Conservation (phyloP, 257 asterid species). For the Lantana camara region DNA sequence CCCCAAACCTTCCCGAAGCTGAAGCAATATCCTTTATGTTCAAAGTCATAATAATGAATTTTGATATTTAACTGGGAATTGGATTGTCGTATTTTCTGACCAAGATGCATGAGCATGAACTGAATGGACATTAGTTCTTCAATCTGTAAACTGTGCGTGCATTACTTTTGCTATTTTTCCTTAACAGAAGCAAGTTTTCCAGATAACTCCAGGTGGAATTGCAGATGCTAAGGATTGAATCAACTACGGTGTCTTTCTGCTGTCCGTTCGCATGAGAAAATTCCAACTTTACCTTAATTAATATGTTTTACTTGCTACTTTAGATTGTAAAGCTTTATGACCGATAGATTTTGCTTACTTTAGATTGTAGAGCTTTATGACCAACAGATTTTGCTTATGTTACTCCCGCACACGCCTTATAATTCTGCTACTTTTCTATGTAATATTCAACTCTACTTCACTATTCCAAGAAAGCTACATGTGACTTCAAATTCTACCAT, state of each 20-base stretch:
- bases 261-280: slow-evolving; percentile 8
- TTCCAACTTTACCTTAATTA: not conserved
- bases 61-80: too few relatives aligned
- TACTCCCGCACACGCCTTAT: not conserved
- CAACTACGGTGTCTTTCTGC: slow-evolving; percentile 7
- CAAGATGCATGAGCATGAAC: not conserved
- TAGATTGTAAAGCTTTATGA: slow-evolving; percentile 12
- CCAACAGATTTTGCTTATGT: not conserved
- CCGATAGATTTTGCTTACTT: not conserved
- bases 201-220: slow-evolving; percentile 96
- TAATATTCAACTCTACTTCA: not conserved
- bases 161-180: slow-evolving; percentile 23
- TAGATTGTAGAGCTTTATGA: slow-evolving; percentile 10
- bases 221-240: slow-evolving; percentile 93
- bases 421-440: not conserved
- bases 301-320: not conserved
- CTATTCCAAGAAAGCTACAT: not conserved
- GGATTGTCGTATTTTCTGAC: too few relatives aligned
- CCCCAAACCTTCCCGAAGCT: slow-evolving; percentile 98
- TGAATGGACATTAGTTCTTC: not conserved
- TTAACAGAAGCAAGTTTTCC: slow-evolving; percentile 73
- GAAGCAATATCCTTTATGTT: slow-evolving; percentile 98
- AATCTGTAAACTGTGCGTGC: not conserved
- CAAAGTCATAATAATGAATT: too few relatives aligned
- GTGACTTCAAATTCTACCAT: not conserved